phyloP scores from a whole-genome alignment of 1,284 basidiomycete genomes.

The Schizophyllum commune region DNA sequence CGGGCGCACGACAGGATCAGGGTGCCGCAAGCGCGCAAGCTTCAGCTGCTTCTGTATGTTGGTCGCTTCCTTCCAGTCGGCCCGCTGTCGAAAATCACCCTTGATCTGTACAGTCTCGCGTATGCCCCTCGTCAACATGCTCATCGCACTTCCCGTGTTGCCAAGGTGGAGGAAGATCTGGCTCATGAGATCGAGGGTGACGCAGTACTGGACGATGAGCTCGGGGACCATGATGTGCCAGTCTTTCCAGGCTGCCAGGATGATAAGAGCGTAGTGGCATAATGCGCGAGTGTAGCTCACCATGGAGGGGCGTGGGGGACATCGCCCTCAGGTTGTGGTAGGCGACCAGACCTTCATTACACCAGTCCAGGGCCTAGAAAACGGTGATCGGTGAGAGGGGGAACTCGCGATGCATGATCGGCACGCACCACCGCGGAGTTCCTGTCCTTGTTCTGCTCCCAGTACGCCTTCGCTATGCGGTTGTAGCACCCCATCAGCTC shows the following conservation, averaged over 20 bases:
- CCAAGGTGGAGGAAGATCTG: constrained; percentile 7
- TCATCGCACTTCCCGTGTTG: constrained; percentile 6
- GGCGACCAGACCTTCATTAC: constrained; percentile 8
- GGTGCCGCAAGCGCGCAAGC: constrained; percentile 11
- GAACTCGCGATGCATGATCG: not conserved
- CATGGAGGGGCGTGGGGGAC: constrained; percentile 3
- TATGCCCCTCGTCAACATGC: constrained; percentile 7
- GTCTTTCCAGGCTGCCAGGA: constrained; percentile 8
- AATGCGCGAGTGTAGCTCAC: not conserved
- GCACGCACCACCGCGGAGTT: not conserved
- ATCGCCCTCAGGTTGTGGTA: constrained; percentile 3
- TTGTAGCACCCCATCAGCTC: constrained; percentile 8
- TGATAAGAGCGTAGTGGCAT: not conserved
- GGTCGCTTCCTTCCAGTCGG: not conserved
- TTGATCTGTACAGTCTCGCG: not conserved
- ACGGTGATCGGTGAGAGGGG: too few species aligned
- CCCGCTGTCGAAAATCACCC: not conserved
- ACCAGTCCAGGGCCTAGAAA: constrained; percentile 11
- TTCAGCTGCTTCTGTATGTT: not conserved
- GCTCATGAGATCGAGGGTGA: constrained; percentile 1
- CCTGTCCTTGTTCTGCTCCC: not conserved
- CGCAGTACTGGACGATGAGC: constrained; percentile 5
- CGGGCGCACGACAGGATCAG: constrained; percentile 5
- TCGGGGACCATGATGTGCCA: constrained; percentile 6
- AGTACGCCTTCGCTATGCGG: constrained; percentile 5